Evolutionary conservation across 1,139 yeast species (phyloP).

Genomic region (Yamadazyma epiphylla): DNA sequence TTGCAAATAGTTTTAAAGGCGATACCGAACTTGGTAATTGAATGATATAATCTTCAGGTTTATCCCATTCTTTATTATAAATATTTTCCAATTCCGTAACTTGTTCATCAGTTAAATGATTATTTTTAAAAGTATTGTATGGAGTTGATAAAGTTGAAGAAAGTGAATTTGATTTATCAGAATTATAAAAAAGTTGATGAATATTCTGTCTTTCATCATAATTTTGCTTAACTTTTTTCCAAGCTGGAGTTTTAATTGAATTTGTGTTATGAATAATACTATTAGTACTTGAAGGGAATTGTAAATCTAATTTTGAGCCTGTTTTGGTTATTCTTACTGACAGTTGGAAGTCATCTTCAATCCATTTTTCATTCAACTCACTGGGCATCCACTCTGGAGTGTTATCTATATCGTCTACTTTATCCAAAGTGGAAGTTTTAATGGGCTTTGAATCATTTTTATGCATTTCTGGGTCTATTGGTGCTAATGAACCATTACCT

Average conservation of each 20-base stretch:
- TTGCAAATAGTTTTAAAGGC: constrained; percentile 38
- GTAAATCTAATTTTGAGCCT: constrained; percentile 12
- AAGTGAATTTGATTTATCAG: constrained; percentile 18
- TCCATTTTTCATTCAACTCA: constrained; percentile 38
- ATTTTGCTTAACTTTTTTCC: constrained; percentile 32
- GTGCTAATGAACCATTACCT: not conserved
- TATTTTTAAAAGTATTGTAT: constrained; percentile 10
- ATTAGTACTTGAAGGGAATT: constrained; percentile 20
- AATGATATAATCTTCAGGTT: constrained; percentile 10
- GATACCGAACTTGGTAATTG: constrained; percentile 23
- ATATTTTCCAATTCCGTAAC: constrained; percentile 19
- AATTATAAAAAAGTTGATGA: constrained; percentile 26
- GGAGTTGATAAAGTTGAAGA: constrained; percentile 40
- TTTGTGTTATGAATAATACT: constrained; percentile 36
- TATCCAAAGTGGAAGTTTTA: constrained; percentile 10
- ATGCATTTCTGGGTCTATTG: not conserved
- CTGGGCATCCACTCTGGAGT: constrained; percentile 49
- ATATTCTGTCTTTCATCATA: constrained; percentile 24
- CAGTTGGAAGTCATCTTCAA: constrained; percentile 19
- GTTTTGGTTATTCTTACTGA: constrained; percentile 29
- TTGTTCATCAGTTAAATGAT: constrained; percentile 19
- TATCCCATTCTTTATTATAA: constrained; percentile 14
- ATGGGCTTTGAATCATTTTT: constrained; percentile 2
- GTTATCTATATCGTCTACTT: constrained; percentile 13
- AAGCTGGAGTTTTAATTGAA: constrained; percentile 31